phyloP scores from a whole-genome alignment of 2,329 filamentous ascomycete species.

The Stachybotrys chlorohalonatus region DNA sequence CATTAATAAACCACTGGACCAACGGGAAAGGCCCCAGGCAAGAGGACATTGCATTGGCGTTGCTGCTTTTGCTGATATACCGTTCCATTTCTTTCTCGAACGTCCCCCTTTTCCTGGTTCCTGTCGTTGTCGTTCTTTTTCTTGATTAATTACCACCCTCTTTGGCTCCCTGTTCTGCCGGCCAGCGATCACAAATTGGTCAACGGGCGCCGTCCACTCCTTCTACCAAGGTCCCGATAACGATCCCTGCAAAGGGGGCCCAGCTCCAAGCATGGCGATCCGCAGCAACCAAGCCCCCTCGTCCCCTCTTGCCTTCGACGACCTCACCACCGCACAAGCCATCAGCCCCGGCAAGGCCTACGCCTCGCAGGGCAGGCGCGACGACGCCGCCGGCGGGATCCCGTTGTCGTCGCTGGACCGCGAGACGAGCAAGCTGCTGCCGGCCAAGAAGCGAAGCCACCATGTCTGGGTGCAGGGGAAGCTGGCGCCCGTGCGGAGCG shows the following conservation, averaged over 20 bases:
- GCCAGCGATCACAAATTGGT: too few relatives aligned
- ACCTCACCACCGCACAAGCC: constrained; percentile 3
- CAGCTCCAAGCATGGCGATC: not conserved
- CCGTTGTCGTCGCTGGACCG: constrained; percentile 15
- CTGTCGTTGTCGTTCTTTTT: not conserved
- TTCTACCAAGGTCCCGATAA: not conserved
- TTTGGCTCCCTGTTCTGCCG: not conserved
- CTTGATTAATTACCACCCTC: not conserved
- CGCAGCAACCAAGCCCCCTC: not conserved
- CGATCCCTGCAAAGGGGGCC: not conserved
- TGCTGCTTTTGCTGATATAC: not conserved
- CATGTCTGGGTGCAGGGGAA: constrained; percentile 27
- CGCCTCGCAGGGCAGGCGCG: constrained; percentile 1
- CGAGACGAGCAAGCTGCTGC: constrained; percentile 21
- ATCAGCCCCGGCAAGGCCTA: constrained; percentile 1
- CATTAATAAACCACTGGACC: not conserved
- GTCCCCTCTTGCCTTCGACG: constrained; percentile 4
- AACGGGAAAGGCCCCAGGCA: not conserved
- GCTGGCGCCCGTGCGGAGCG: constrained; percentile 23
- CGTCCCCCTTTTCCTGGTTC: not conserved
- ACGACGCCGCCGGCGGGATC: constrained; percentile 8
- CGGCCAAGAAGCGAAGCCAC: constrained; percentile 16
- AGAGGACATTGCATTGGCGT: not conserved
- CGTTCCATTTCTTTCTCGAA: not conserved
- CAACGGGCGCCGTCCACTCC: not conserved